A percentile compares a stretch with the other conserved stretches of the same genome.
Evolutionary conservation across 2,329 filamentous ascomycete species (phyloP).

Genomic region (Trichoderma citrinoviride): DNA sequence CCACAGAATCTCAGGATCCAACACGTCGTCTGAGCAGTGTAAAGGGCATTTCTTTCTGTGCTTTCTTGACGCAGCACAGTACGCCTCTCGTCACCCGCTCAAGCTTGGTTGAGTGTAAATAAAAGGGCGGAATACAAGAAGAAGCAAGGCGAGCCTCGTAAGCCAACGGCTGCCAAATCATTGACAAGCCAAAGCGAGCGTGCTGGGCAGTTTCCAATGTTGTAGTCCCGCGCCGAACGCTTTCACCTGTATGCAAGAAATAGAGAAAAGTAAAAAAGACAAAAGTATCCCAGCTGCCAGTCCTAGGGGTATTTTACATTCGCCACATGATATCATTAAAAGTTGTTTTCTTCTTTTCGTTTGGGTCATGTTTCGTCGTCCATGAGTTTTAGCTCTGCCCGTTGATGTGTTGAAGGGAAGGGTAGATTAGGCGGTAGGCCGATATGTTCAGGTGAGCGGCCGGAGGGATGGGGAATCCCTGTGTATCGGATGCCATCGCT

Average conservation of each 20-base stretch:
- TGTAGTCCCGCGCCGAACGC: not conserved
- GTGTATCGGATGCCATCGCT: not conserved
- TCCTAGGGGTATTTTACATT: conserved; percentile 19
- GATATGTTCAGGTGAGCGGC: conserved; percentile 8
- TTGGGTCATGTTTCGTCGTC: conserved; percentile 20
- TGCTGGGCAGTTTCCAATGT: not conserved
- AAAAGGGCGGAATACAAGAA: conserved; percentile 19
- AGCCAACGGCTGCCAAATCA: conserved; percentile 24
- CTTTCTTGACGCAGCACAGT: conserved; percentile 25
- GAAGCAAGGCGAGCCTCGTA: conserved; percentile 12
- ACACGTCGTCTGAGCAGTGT: not conserved
- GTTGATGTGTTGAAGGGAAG: conserved; percentile 13
- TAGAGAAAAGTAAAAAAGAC: conserved; percentile 1
- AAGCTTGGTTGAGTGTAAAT: conserved; percentile 32
- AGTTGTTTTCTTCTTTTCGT: conserved; percentile 12
- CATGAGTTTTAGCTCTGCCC: conserved; percentile 22
- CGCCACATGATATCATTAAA: conserved; percentile 16
- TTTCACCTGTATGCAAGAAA: conserved; percentile 24
- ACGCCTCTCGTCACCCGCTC: conserved; percentile 33
- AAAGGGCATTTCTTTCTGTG: conserved; percentile 12
- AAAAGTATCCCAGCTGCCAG: conserved; percentile 12
- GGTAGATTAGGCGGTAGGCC: conserved; percentile 28
- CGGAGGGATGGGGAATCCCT: not conserved
- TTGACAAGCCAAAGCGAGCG: conserved; percentile 15
- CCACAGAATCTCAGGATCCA: not conserved